Conservation (phyloP, 2,329 filamentous ascomycete genomes). For the Ascocoryne sarcoides region DNA sequence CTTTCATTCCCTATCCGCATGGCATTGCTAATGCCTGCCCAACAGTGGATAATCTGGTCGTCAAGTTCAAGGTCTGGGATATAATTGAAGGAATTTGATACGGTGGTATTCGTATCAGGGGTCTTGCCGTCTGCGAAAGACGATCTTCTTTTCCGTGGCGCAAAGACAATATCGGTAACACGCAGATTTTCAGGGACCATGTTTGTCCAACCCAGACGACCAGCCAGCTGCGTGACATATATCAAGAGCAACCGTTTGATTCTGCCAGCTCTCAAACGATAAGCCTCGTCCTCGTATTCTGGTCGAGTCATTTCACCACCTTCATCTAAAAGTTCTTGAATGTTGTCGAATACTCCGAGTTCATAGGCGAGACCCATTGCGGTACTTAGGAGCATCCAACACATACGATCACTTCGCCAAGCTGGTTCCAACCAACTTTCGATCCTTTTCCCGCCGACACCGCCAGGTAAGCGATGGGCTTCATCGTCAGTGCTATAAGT, state of each 20-base stretch:
- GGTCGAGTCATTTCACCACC: conserved; percentile 50
- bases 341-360: conserved; percentile 88
- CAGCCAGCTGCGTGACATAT: conserved; percentile 89
- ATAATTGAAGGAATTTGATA: conserved; percentile 54
- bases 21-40: conserved; percentile 85
- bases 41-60: conserved; percentile 72
- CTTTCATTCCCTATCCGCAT: conserved; percentile 88
- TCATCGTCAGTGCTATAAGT: conserved; percentile 37
- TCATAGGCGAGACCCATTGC: conserved; percentile 87
- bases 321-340: conserved; percentile 59
- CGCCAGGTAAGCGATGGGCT: conserved; percentile 34
- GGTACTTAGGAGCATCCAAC: conserved; percentile 93
- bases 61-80: conserved; percentile 59
- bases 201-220: conserved; percentile 82
- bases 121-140: conserved; percentile 46
- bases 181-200: conserved; percentile 72
- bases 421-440: conserved; percentile 96
- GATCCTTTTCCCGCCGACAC: conserved; percentile 74
- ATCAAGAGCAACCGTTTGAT: conserved; percentile 82
- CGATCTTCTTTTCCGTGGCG: conserved; percentile 29
- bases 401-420: conserved; percentile 92
- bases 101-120: conserved; percentile 47
- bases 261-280: conserved; percentile 68
- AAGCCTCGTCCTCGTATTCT: conserved; percentile 66
- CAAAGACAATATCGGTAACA: conserved; percentile 48